These are phyloP conservation scores for Colletotrichum sansevieriae DNA, from an alignment of 2,329 filamentous ascomycete species.

Conservation along the genomic window DNA sequence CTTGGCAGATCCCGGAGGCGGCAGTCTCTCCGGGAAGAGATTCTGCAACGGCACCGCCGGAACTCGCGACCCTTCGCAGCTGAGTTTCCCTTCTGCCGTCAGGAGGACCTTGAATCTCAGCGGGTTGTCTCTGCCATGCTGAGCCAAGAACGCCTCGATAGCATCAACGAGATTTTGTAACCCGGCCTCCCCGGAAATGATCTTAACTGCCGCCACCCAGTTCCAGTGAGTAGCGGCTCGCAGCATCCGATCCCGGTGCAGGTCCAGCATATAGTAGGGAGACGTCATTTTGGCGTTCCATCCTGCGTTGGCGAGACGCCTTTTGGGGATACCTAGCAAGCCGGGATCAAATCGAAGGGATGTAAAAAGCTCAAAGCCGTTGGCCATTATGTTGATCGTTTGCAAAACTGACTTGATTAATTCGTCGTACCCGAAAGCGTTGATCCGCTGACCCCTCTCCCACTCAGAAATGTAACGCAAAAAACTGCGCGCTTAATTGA, in stretches of 20 bases:
- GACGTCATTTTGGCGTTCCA: conserved; percentile 68
- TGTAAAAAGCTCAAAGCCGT: conserved; percentile 74
- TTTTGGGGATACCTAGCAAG: conserved; percentile 60
- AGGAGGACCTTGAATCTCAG: conserved; percentile 70
- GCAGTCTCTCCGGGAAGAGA: conserved; percentile 70
- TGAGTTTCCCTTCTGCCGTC: conserved; percentile 60
- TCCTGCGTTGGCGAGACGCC: conserved; percentile 56
- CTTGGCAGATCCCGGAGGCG: conserved; percentile 55
- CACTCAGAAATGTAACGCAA: no score
- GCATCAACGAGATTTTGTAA: conserved; percentile 54
- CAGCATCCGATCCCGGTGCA: conserved; percentile 84
- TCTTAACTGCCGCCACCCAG: conserved; percentile 62
- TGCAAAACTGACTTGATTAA: background rate
- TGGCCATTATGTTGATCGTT: conserved; percentile 48
- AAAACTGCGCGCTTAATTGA: no score
- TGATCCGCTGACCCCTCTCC: no score
- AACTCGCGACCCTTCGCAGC: conserved; percentile 46
- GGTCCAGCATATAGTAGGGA: conserved; percentile 83
- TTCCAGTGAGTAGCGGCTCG: conserved; percentile 69
- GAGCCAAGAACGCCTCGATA: conserved; percentile 53
- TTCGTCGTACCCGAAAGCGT: background rate
- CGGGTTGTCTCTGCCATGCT: conserved; percentile 46
- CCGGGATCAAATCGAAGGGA: conserved; percentile 78
- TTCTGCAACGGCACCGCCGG: conserved; percentile 59
- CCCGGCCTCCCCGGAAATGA: conserved; percentile 60